These are phyloP conservation scores for Sesbania bispinosa DNA, from an alignment of 306 rosid species.

Conservation along the genomic window DNA sequence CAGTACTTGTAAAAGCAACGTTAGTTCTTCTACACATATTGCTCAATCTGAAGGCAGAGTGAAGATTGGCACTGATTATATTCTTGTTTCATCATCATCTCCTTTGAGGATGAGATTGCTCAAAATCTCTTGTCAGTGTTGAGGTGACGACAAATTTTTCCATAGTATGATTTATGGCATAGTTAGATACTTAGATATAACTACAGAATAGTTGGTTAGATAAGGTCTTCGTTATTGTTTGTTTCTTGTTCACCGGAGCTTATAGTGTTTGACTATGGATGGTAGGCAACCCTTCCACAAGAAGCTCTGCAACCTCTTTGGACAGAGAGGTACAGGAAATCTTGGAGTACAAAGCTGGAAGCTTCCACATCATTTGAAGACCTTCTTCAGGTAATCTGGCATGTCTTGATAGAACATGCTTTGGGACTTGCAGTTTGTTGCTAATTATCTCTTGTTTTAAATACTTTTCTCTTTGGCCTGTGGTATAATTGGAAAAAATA, in stretches of 20 bases:
- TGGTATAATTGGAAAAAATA: background rate
- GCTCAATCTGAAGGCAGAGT: slow-evolving; percentile 34
- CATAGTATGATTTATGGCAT: slow-evolving; percentile 16
- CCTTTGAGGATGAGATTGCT: slow-evolving; percentile 61
- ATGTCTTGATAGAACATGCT: slow-evolving; percentile 5
- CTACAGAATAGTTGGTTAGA: background rate
- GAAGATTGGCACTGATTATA: slow-evolving; percentile 12
- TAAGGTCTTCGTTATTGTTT: background rate
- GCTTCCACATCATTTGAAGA: slow-evolving; percentile 53
- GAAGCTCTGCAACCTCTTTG: slow-evolving; percentile 63
- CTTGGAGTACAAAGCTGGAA: slow-evolving; percentile 54
- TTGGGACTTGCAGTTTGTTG: slow-evolving; percentile 1
- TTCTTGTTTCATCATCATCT: slow-evolving; percentile 33
- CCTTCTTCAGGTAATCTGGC: slow-evolving; percentile 55
- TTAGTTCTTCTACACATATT: slow-evolving; percentile 38
- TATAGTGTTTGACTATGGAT: slow-evolving; percentile 19
- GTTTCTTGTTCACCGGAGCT: background rate
- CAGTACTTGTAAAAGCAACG: slow-evolving; percentile 28
- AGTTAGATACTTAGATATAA: background rate
- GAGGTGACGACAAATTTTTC: slow-evolving; percentile 52
- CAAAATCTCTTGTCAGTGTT: slow-evolving; percentile 51
- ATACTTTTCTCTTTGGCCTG: background rate
- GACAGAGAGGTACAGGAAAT: slow-evolving; percentile 49
- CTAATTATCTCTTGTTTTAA: background rate
- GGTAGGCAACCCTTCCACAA: slow-evolving; percentile 54